phyloP scores from a whole-genome alignment of 768 basidiomycete genomes.

The Mycena amicta region DNA sequence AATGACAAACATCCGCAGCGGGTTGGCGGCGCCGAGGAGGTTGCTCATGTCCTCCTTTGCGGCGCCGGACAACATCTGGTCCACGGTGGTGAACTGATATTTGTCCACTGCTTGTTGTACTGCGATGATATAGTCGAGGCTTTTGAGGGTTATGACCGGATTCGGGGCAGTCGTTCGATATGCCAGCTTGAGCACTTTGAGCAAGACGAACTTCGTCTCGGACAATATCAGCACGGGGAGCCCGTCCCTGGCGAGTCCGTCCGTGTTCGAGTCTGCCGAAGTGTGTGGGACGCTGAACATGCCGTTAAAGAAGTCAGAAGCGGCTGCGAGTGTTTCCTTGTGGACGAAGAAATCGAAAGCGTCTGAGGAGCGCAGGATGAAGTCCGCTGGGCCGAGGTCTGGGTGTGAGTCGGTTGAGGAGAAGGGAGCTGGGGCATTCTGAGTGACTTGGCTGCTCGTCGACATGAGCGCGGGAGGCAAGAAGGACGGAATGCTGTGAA shows the following conservation, averaged over 20 bases:
- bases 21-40: background rate
- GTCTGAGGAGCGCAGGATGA: background rate
- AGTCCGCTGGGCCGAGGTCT: background rate
- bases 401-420: background rate
- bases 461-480: background rate
- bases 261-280: background rate
- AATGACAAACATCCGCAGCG: background rate
- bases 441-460: background rate
- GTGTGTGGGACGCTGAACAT: background rate
- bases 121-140: background rate
- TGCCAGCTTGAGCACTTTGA: background rate
- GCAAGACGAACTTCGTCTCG: background rate
- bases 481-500: background rate
- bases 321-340: background rate
- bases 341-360: background rate
- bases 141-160: background rate
- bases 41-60: background rate
- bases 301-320: background rate
- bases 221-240: background rate
- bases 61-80: background rate
- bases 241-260: no score
- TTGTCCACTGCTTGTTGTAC: background rate
- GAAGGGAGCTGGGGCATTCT: background rate
- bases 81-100: background rate
- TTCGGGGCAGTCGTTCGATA: background rate